Evolutionary conservation across 106 monocot genomes (phyloP).

Genomic region (Dendrobium officinale): DNA sequence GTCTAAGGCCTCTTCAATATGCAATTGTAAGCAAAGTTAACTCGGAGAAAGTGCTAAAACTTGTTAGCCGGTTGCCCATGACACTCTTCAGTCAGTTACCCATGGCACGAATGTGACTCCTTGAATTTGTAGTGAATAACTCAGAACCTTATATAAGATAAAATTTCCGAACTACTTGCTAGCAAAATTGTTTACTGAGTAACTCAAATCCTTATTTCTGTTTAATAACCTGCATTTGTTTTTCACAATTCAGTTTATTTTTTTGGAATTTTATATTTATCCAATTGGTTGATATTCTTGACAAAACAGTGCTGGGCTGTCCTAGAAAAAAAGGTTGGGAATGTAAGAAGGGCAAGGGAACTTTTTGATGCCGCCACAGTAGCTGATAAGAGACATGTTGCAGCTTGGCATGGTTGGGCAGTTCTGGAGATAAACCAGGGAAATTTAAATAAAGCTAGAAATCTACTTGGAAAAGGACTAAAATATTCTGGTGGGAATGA

Average conservation of each 20-base stretch:
- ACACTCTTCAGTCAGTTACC: background rate
- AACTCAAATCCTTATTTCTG: background rate
- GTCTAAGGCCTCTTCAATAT: background rate
- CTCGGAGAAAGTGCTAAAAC: background rate
- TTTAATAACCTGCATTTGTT: background rate
- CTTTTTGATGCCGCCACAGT: slow-evolving; percentile 97
- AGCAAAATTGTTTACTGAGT: background rate
- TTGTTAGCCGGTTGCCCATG: background rate
- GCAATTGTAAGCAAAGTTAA: background rate
- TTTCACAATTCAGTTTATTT: background rate
- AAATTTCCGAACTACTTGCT: background rate
- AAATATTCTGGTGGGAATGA: slow-evolving; percentile 87
- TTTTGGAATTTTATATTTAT: background rate
- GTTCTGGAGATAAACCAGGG: slow-evolving; percentile 89
- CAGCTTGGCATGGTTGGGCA: slow-evolving; percentile 99
- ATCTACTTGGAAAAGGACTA: slow-evolving; percentile 84
- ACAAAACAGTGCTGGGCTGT: slow-evolving; percentile 87
- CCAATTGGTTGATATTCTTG: slow-evolving; percentile 6
- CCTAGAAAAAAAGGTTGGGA: slow-evolving; percentile 77
- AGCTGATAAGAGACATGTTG: slow-evolving; percentile 85
- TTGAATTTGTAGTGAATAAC: background rate
- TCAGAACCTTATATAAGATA: background rate
- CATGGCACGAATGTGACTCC: background rate
- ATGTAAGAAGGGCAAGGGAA: slow-evolving; percentile 75
- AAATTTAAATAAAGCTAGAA: slow-evolving; percentile 81